Evolutionary conservation across 2,329 filamentous ascomycete genomes (phyloP).

Genomic region (Drechslerella coelobrocha): DNA sequence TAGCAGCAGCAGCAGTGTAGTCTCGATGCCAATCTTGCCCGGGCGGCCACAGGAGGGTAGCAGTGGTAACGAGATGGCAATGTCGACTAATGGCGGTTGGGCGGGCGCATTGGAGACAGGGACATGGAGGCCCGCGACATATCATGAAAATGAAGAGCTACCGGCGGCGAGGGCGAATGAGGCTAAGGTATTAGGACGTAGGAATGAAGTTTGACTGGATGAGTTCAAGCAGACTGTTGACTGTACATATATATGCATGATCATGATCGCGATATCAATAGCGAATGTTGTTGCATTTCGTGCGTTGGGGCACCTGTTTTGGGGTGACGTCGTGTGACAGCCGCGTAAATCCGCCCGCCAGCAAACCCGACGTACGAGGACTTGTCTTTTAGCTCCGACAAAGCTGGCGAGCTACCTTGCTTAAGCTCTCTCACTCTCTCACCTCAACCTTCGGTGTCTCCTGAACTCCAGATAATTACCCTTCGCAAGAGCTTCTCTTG

Average conservation of each 20-base stretch:
- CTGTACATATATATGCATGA: no score
- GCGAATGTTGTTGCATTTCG: constrained; percentile 46
- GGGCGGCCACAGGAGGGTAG: no score
- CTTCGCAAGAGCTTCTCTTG: background rate
- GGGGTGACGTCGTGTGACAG: constrained; percentile 49
- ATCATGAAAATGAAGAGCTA: background rate
- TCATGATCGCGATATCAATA: no score
- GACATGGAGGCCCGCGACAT: background rate
- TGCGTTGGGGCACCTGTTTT: constrained; percentile 28
- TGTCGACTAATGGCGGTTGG: no score
- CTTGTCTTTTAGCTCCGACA: constrained; percentile 1
- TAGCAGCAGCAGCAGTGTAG: no score
- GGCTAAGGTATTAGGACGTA: background rate
- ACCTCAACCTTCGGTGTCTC: background rate
- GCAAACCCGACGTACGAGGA: no score
- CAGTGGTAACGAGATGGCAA: no score
- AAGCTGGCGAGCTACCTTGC: constrained; percentile 1
- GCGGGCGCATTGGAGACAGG: no score
- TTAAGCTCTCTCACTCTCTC: background rate
- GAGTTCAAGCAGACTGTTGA: no score
- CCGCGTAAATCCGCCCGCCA: constrained; percentile 45
- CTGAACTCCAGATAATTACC: no score
- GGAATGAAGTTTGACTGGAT: no score
- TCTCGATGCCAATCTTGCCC: no score
- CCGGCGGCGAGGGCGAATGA: background rate